Conservation (phyloP, 805 yeast genomes). For the Komagataella mondaviorum region DNA sequence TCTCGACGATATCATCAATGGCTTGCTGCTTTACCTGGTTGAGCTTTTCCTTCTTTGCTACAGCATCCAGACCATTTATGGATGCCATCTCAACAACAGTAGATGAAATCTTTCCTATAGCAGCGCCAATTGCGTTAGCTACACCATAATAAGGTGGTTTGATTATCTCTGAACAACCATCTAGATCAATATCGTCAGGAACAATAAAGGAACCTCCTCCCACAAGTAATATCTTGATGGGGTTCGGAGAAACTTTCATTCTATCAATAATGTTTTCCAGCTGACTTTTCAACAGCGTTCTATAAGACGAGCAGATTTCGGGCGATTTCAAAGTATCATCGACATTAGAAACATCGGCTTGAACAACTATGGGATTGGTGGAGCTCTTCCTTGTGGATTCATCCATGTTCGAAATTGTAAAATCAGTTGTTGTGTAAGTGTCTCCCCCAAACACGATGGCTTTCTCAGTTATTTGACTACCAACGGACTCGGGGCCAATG, state of each 20-base stretch:
- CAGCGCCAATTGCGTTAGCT: constrained; percentile 40
- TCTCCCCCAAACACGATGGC: constrained; percentile 29
- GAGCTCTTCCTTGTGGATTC: constrained; percentile 4
- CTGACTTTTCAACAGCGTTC: constrained; percentile 9
- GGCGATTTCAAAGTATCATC: constrained; percentile 1
- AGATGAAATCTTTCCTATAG: constrained; percentile 28
- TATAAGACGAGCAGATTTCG: neutral
- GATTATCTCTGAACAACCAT: constrained; percentile 27
- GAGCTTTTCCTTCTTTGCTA: constrained; percentile 8
- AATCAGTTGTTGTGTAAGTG: constrained; percentile 24
- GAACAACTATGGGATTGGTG: constrained; percentile 15
- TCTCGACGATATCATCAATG: constrained; percentile 7
- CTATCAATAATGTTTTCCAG: constrained; percentile 27
- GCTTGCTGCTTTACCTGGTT: constrained; percentile 10
- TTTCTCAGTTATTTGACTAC: constrained; percentile 22
- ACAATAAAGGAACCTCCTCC: constrained; percentile 38
- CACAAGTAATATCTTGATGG: constrained; percentile 27
- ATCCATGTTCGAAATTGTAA: constrained; percentile 14
- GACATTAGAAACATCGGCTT: constrained; percentile 6
- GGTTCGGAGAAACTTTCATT: constrained; percentile 30
- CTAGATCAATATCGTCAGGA: constrained; percentile 15
- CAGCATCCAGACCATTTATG: constrained; percentile 5
- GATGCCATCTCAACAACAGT: constrained; percentile 5
- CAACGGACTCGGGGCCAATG: constrained; percentile 36
- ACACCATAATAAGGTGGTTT: constrained; percentile 27